A percentile compares a stretch with the other conserved stretches of the same genome.
Conservation (phyloP, 257 asterid species). For the Gentiana dahurica region DNA sequence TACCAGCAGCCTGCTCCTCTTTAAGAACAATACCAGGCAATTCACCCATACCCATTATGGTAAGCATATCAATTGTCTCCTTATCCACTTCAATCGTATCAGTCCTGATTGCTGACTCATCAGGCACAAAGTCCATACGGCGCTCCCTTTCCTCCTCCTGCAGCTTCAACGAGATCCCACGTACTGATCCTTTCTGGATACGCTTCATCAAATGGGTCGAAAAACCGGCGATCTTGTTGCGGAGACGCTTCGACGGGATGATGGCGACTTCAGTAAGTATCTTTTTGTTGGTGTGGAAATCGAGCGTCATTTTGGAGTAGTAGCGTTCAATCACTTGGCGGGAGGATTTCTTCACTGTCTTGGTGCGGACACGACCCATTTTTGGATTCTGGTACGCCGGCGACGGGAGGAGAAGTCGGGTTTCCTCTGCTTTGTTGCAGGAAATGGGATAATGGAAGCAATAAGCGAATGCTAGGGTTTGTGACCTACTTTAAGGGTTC, state of each 20-base stretch:
- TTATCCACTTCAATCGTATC: slow-evolving; percentile 38
- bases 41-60: slow-evolving; percentile 38
- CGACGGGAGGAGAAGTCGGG: neutral
- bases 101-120: slow-evolving; percentile 43
- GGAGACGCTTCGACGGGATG: slow-evolving; percentile 32
- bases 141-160: slow-evolving; percentile 41
- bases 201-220: slow-evolving; percentile 41
- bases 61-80: slow-evolving; percentile 44
- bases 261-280: slow-evolving; percentile 32
- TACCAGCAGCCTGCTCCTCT: slow-evolving; percentile 9
- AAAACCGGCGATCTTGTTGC: slow-evolving; percentile 35
- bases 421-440: neutral
- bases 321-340: slow-evolving; percentile 41
- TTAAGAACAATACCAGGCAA: slow-evolving; percentile 33
- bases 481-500: no score
- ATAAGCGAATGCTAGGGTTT: neutral
- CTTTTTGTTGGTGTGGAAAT: slow-evolving; percentile 44
- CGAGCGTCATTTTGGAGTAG: slow-evolving; percentile 44
- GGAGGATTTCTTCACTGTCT: slow-evolving; percentile 45
- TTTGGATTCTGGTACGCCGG: neutral
- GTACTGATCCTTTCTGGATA: slow-evolving; percentile 33
- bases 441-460: neutral
- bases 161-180: slow-evolving; percentile 34
- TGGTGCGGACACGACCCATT: slow-evolving; percentile 50
- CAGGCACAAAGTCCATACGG: slow-evolving; percentile 47